A percentile compares a stretch with the other conserved stretches of the same genome.
phyloP scores from a whole-genome alignment of 495 filamentous ascomycete genomes.

The Thozetella sp. region DNA sequence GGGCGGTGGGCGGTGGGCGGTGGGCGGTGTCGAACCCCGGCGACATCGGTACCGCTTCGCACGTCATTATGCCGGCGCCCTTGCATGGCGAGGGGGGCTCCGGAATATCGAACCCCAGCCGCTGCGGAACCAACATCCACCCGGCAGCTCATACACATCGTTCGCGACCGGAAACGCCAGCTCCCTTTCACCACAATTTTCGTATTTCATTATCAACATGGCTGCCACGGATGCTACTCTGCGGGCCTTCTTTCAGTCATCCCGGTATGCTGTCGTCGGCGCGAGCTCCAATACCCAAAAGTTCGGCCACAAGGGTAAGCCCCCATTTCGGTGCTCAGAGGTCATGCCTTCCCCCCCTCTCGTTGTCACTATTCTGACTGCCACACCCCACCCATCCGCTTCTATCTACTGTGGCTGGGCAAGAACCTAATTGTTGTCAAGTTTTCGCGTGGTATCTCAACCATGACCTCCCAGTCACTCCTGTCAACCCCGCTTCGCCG shows the following conservation, averaged over 20 bases:
- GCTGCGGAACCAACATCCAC: conserved; percentile 1
- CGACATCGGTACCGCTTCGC: conserved; percentile 2
- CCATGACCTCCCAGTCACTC: conserved; percentile 74
- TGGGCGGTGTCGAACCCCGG: background rate
- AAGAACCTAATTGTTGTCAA: conserved; percentile 45
- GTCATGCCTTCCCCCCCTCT: background rate
- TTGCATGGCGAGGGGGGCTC: no score
- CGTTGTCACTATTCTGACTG: background rate
- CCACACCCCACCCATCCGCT: background rate
- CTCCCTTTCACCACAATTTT: conserved; percentile 8
- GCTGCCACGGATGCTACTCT: conserved; percentile 62
- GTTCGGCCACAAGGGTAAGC: conserved; percentile 86
- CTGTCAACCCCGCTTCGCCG: conserved; percentile 75
- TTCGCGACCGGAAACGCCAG: conserved; percentile 5
- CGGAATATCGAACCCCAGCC: no score
- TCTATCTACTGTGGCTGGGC: background rate
- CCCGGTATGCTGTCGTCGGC: conserved; percentile 87
- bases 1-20: no score
- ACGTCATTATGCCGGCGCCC: conserved; percentile 8
- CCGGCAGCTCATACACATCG: background rate
- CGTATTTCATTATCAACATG: conserved; percentile 17
- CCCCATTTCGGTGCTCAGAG: conserved; percentile 6
- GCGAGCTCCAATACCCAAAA: conserved; percentile 82
- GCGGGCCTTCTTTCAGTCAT: conserved; percentile 78
- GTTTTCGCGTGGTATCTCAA: conserved; percentile 88